These are phyloP conservation scores for Pseudogymnoascus pannorum DNA, from an alignment of 2,329 filamentous ascomycete genomes.

Conservation along the genomic window DNA sequence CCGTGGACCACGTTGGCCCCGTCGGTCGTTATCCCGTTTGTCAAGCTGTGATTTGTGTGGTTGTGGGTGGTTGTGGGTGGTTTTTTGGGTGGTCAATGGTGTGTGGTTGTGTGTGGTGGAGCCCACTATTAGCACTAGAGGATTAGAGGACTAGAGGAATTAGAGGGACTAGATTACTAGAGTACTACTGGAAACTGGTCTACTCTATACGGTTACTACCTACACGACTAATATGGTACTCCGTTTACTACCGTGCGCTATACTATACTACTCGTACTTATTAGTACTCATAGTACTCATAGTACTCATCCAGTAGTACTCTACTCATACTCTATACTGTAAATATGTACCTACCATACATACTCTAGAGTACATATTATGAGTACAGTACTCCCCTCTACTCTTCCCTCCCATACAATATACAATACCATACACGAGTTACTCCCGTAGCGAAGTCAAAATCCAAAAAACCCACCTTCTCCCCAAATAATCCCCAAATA, in stretches of 20 bases:
- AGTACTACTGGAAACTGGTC: neutral
- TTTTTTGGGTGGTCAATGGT: neutral
- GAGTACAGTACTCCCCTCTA: neutral
- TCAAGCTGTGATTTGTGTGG: neutral
- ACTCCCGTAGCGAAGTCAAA: conserved; percentile 4
- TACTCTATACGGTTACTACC: neutral
- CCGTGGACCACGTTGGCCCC: neutral
- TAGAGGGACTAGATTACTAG: neutral
- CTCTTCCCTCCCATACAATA: neutral
- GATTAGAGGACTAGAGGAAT: neutral
- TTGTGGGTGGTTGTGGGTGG: no score
- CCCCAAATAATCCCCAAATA: conserved; percentile 2
- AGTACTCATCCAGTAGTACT: no score
- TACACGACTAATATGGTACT: neutral
- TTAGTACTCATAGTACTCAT: neutral
- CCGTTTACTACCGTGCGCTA: neutral
- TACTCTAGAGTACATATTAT: no score
- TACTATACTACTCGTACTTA: neutral
- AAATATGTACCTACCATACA: no score
- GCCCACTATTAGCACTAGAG: neutral
- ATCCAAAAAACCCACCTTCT: neutral
- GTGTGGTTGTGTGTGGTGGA: neutral
- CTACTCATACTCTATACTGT: no score
- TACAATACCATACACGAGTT: no score
- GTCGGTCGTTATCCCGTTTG: neutral